Conservation (phyloP, 768 basidiomycete genomes). For the Candolleomyces eurysporus region DNA sequence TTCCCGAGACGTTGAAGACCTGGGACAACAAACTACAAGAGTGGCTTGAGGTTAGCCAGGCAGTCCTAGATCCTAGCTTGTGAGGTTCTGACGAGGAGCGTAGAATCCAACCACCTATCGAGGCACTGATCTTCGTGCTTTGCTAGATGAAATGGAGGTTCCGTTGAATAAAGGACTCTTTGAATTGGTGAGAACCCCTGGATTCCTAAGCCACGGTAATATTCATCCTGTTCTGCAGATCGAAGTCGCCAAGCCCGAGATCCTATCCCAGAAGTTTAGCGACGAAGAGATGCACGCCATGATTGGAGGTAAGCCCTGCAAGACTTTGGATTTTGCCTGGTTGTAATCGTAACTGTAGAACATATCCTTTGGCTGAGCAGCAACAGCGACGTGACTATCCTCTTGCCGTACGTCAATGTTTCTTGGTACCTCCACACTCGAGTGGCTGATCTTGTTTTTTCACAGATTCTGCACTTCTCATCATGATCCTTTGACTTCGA, state of each 20-base stretch:
- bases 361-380: slow-evolving; percentile 25
- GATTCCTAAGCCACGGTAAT: not conserved
- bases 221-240: slow-evolving; percentile 12
- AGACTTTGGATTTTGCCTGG: not conserved
- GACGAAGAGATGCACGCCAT: slow-evolving; percentile 17
- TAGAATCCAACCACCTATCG: slow-evolving; percentile 12
- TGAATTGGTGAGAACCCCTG: slow-evolving; percentile 13
- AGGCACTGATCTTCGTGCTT: not conserved
- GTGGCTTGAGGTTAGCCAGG: slow-evolving; percentile 14
- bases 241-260: slow-evolving; percentile 13
- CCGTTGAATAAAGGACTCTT: slow-evolving; percentile 12
- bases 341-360: slow-evolving; percentile 6
- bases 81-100: not conserved
- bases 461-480: slow-evolving; percentile 25
- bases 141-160: slow-evolving; percentile 12
- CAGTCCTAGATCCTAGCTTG: not conserved
- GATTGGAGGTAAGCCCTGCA: slow-evolving; percentile 19
- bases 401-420: slow-evolving; percentile 21
- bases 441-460: not conserved
- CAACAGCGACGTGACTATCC: slow-evolving; percentile 21
- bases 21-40: slow-evolving; percentile 5
- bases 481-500: slow-evolving; percentile 23
- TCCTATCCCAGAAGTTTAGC: slow-evolving; percentile 13
- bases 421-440: not conserved
- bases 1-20: slow-evolving; percentile 7